These are phyloP conservation scores for Diplotaxis tenuifolia DNA, from an alignment of 345 rosid genomes.

Conservation along the genomic window DNA sequence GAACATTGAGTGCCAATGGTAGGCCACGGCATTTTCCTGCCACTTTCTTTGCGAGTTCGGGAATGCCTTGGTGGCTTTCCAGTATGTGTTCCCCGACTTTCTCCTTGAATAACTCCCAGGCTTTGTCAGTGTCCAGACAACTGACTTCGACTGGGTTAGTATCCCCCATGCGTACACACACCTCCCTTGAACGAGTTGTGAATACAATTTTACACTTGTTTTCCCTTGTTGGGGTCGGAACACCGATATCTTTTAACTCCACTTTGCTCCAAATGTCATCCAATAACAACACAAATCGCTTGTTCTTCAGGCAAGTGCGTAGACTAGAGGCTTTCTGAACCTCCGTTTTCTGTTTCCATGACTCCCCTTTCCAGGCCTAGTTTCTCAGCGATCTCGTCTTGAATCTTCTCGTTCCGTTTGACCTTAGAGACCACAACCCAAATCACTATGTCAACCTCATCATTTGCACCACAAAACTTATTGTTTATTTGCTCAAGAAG, in stretches of 20 bases:
- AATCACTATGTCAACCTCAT: constrained; percentile 3
- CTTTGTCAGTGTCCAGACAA: neutral
- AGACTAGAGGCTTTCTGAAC: neutral
- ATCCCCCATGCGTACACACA: constrained; percentile 18
- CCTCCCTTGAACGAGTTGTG: constrained; percentile 20
- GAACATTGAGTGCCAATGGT: neutral
- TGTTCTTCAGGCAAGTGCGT: neutral
- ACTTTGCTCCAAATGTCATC: constrained; percentile 29
- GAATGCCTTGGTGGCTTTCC: neutral
- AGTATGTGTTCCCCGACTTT: neutral
- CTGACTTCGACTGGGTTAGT: neutral
- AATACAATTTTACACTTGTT: constrained; percentile 19
- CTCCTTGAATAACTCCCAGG: neutral
- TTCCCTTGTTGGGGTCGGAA: neutral
- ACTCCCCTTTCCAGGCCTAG: neutral
- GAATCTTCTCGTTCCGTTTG: neutral
- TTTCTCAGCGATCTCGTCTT: neutral
- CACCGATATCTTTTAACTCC: constrained; percentile 5
- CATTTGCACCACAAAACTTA: neutral
- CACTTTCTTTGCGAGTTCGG: neutral
- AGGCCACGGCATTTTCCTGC: too few species aligned
- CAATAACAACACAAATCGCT: too few species aligned
- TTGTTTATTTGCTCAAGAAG: constrained; percentile 23
- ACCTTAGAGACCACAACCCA: constrained; percentile 16
- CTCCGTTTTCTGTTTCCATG: neutral